These are phyloP conservation scores for Colletotrichum costaricense DNA, from an alignment of 2,329 filamentous ascomycete species.

Conservation along the genomic window DNA sequence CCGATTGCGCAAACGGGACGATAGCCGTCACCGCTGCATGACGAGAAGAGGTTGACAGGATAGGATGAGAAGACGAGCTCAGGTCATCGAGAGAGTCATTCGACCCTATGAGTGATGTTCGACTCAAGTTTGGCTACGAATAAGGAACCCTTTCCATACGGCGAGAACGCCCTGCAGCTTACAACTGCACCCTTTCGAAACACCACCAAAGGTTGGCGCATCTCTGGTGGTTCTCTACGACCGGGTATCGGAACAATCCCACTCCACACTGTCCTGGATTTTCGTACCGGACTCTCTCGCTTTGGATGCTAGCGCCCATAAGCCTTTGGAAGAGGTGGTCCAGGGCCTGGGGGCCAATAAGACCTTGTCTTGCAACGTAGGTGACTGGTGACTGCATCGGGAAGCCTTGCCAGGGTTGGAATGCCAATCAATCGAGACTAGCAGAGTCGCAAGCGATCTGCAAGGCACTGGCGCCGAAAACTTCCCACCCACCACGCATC, in stretches of 20 bases:
- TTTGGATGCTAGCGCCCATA: too few relatives aligned
- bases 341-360: not conserved
- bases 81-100: not conserved
- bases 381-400: not conserved
- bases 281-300: too few relatives aligned
- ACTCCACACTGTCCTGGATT: too few relatives aligned
- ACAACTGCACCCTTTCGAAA: not conserved
- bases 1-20: slow-evolving; percentile 6
- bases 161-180: too few relatives aligned
- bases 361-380: not conserved
- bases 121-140: not conserved
- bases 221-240: not conserved
- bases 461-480: slow-evolving; percentile 14
- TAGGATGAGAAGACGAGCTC: slow-evolving; percentile 3
- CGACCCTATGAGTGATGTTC: not conserved
- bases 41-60: not conserved
- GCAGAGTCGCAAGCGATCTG: slow-evolving; percentile 14
- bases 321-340: too few relatives aligned
- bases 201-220: slow-evolving; percentile 6
- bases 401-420: not conserved
- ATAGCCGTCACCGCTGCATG: slow-evolving; percentile 15
- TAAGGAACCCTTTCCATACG: too few relatives aligned
- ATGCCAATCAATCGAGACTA: not conserved
- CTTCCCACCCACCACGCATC: too few relatives aligned
- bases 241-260: not conserved